These are phyloP conservation scores for Umbelopsis sp. DNA, from an alignment of 192 early-diverging fungal species.

Conservation along the genomic window DNA sequence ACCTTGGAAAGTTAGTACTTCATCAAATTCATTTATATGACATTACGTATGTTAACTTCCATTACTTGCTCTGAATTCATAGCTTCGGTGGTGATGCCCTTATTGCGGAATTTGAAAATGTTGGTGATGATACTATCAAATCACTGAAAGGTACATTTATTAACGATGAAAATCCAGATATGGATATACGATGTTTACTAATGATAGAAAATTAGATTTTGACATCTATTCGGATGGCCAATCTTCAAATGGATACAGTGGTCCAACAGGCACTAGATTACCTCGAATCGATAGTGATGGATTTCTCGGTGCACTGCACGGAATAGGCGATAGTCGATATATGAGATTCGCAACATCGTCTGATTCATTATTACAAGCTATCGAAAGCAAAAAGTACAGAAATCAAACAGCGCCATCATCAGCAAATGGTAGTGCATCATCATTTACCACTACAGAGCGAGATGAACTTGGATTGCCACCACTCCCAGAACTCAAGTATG, in stretches of 20 bases:
- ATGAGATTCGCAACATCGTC: conserved; percentile 69
- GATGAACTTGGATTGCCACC: not conserved
- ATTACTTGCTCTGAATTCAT: not conserved
- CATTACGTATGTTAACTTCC: too few species aligned
- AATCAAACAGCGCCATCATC: not conserved
- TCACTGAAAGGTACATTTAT: not conserved
- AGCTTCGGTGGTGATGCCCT: not conserved
- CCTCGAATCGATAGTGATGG: conserved; percentile 16
- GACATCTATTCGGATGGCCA: not conserved
- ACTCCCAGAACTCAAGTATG: not conserved
- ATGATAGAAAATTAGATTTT: not conserved
- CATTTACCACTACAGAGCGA: not conserved
- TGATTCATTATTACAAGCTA: conserved; percentile 65
- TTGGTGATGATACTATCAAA: not conserved
- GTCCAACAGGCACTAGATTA: conserved; percentile 3
- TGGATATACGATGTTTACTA: not conserved
- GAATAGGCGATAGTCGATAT: conserved; percentile 68
- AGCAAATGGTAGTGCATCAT: conserved; percentile 28
- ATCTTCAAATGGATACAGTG: not conserved
- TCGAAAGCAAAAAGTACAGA: conserved; percentile 59
- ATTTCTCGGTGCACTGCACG: conserved; percentile 42
- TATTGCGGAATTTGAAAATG: not conserved
- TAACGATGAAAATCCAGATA: not conserved
- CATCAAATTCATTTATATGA: too few species aligned
- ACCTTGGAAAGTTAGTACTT: not conserved